Evolutionary conservation across 257 asterid species (phyloP), one percentile per base, ranked within the genome.

Genomic region (Gardenia jasminoides): DNA sequence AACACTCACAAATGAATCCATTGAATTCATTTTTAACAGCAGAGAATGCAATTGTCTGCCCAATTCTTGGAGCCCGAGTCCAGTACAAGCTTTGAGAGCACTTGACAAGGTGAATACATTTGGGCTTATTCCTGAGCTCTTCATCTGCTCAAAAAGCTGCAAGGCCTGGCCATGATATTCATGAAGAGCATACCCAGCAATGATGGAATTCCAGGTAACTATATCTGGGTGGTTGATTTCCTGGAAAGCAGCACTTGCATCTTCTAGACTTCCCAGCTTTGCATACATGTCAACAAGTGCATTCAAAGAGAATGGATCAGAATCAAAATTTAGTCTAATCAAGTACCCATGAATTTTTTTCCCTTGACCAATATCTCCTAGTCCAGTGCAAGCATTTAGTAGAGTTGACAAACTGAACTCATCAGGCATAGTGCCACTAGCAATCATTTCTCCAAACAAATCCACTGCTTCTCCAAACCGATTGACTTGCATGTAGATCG

Each of bases 231-330:
- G 65, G 15, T 76, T 76, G 65, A 88, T 87, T 75, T 81, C 86
- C 70, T 78, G 65, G 33, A 89, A 91, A 82, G 83, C 97, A 41
- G 85, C 15, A 39, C 82, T 58, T 0, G 93, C 90, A 72, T 86
- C 92, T 80, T 85, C 80, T 76, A 91, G 89, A 75, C 77, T 75
- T 73, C 96, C 91, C 46, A 79, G 81, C 84, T 91, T 92, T 59
- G 96, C 89, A 78, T 91, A 91, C 94, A 92, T 92, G 80, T 92
- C 96, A 77, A 92, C 85, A 47, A 92, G 87, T 47, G 97, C 96
- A 83, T 92, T 92, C 61, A 69, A 83, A 30, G 97, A 92, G 87
- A 88, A 92, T 0, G 90, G 88, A 81, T 92, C 97, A 59, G 44
- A 59, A 76, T 89, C 88, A 31, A 87, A 91, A 68, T 96, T 94